These are phyloP conservation scores for Macrophomina tecta DNA, from an alignment of 2,329 filamentous ascomycete species.

Conservation along the genomic window DNA sequence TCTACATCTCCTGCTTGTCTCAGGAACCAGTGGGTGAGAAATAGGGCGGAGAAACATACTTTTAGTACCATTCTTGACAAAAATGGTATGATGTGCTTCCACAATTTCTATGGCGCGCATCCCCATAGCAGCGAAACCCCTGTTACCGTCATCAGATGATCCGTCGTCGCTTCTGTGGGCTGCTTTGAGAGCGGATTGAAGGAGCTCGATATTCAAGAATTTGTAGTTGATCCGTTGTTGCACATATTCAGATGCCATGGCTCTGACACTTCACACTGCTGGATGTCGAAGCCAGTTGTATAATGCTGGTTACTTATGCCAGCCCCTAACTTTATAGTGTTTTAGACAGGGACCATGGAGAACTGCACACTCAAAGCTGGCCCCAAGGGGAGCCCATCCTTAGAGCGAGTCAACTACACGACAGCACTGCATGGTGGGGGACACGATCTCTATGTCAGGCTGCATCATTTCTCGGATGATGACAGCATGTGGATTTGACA, in stretches of 20 bases:
- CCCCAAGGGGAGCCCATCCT: no score
- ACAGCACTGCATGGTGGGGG: no score
- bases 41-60: constrained; percentile 15
- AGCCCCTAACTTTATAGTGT: neutral
- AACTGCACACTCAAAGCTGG: no score
- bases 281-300: neutral
- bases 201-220: constrained; percentile 5
- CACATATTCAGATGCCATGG: constrained; percentile 19
- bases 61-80: constrained; percentile 16
- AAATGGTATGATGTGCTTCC: constrained; percentile 14
- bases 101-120: constrained; percentile 24
- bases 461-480: no score
- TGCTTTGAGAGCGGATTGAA: constrained; percentile 28
- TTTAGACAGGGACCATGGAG: no score
- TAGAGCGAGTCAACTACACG: no score
- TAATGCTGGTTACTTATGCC: neutral
- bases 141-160: constrained; percentile 27
- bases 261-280: neutral
- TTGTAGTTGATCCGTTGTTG: constrained; percentile 25
- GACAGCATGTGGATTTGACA: no score
- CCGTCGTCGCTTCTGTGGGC: constrained; percentile 25
- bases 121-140: constrained; percentile 20
- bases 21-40: neutral
- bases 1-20: constrained; percentile 18
- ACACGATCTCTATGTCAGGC: no score